Conservation (phyloP, 2,329 filamentous ascomycete species). For the Exophiala sideris region DNA sequence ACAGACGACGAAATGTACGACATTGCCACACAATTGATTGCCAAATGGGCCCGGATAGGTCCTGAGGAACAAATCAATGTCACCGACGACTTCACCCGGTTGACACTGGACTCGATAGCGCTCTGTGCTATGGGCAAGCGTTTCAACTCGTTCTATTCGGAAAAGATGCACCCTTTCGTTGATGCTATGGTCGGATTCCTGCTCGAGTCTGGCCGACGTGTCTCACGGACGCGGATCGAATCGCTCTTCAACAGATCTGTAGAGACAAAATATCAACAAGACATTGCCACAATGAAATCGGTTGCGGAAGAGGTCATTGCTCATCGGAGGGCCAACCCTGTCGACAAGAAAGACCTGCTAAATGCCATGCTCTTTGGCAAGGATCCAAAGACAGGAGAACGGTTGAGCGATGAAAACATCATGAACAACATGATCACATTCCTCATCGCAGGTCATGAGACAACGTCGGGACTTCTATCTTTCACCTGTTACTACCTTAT, state of each 20-base stretch:
- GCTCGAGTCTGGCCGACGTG: conserved; percentile 50
- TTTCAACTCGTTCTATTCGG: conserved; percentile 71
- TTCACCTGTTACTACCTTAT: conserved; percentile 65
- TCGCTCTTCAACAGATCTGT: conserved; percentile 28
- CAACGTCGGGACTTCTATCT: conserved; percentile 63
- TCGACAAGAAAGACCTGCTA: conserved; percentile 57
- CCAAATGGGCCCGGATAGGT: conserved; percentile 50
- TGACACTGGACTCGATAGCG: conserved; percentile 69
- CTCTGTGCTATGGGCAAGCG: conserved; percentile 69
- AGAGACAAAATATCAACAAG: conserved; percentile 17
- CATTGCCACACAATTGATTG: conserved; percentile 38
- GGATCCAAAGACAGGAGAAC: conserved; percentile 60
- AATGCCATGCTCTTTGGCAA: conserved; percentile 56
- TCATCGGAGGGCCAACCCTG: conserved; percentile 53
- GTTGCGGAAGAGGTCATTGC: conserved; percentile 50
- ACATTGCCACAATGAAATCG: conserved; percentile 24
- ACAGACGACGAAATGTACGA: conserved; percentile 29
- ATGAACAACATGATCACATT: conserved; percentile 68
- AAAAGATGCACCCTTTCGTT: conserved; percentile 68
- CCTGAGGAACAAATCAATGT: conserved; percentile 55
- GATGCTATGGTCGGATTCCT: conserved; percentile 65
- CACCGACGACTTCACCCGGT: conserved; percentile 67
- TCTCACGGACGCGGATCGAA: conserved; percentile 47
- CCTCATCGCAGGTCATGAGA: conserved; percentile 62
- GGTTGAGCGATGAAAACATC: conserved; percentile 58